Conservation (phyloP, 2,329 filamentous ascomycete genomes). For the Alternaria infectoria region DNA sequence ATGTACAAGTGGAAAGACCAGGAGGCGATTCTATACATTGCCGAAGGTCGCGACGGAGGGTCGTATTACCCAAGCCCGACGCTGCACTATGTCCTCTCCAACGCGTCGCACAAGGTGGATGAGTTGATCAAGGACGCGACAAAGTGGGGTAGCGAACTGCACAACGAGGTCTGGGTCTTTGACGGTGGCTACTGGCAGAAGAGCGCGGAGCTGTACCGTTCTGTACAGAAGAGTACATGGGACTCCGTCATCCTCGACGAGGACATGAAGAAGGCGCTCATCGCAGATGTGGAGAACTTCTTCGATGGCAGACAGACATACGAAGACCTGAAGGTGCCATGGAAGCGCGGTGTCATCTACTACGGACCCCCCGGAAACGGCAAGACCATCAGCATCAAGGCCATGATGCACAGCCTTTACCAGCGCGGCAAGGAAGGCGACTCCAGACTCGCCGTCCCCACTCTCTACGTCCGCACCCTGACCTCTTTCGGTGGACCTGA, state of each 20-base stretch:
- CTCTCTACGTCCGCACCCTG: conserved; percentile 61
- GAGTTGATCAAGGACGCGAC: conserved; percentile 63
- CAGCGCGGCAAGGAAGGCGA: conserved; percentile 50
- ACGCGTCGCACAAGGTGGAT: conserved; percentile 49
- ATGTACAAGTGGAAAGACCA: conserved; percentile 54
- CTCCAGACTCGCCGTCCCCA: conserved; percentile 58
- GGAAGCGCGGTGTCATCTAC: conserved; percentile 75
- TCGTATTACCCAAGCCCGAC: conserved; percentile 39
- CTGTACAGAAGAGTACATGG: conserved; percentile 59
- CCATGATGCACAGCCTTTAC: conserved; percentile 70
- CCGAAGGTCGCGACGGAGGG: conserved; percentile 50
- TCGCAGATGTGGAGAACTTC: conserved; percentile 69
- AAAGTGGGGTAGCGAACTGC: conserved; percentile 62
- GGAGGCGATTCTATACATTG: conserved; percentile 53
- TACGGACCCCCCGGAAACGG: conserved; percentile 69
- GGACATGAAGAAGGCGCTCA: conserved; percentile 68
- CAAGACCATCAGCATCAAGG: conserved; percentile 75
- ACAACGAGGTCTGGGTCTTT: conserved; percentile 71
- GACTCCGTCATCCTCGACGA: conserved; percentile 70
- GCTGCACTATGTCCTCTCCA: conserved; percentile 55
- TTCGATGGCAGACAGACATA: conserved; percentile 67
- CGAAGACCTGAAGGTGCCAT: conserved; percentile 66
- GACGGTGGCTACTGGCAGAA: conserved; percentile 70
- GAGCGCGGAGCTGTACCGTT: conserved; percentile 65
- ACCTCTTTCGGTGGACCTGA: conserved; percentile 60